phyloP scores from a whole-genome alignment of 805 yeast species.

The Candida hispaniensis region DNA sequence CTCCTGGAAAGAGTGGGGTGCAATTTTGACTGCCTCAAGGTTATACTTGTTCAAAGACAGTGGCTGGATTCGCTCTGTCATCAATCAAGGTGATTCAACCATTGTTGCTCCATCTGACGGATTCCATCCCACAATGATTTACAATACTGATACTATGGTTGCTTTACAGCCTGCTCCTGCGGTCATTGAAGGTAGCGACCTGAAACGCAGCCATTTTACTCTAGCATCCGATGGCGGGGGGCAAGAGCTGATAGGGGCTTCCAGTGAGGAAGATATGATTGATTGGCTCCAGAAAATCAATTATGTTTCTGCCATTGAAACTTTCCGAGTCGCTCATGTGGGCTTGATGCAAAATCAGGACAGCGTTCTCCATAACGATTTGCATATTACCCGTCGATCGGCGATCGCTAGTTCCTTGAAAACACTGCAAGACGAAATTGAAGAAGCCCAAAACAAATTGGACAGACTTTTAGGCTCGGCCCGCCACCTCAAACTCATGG shows the following conservation, averaged over 20 bases:
- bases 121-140: constrained; percentile 30
- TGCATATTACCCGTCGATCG: constrained; percentile 7
- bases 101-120: constrained; percentile 30
- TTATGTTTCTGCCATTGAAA: constrained; percentile 39
- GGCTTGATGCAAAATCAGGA: constrained; percentile 13
- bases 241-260: constrained; percentile 35
- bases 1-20: constrained; percentile 35
- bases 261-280: constrained; percentile 36
- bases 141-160: constrained; percentile 33
- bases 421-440: constrained; percentile 30
- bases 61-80: constrained; percentile 28
- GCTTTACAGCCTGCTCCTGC: constrained; percentile 28
- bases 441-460: constrained; percentile 28
- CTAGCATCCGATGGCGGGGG: constrained; percentile 26
- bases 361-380: constrained; percentile 3
- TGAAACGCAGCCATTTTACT: constrained; percentile 24
- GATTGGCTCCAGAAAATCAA: constrained; percentile 53
- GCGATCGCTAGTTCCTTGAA: constrained; percentile 15
- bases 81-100: constrained; percentile 16
- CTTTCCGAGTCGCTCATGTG: constrained; percentile 29
- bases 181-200: constrained; percentile 17
- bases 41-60: constrained; percentile 34
- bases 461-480: constrained; percentile 31
- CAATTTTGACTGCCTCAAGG: constrained; percentile 33
- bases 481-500: constrained; percentile 35